These are phyloP conservation scores for Mycosphaerella arachidis DNA, from an alignment of 2,329 filamentous ascomycete species.

Conservation along the genomic window DNA sequence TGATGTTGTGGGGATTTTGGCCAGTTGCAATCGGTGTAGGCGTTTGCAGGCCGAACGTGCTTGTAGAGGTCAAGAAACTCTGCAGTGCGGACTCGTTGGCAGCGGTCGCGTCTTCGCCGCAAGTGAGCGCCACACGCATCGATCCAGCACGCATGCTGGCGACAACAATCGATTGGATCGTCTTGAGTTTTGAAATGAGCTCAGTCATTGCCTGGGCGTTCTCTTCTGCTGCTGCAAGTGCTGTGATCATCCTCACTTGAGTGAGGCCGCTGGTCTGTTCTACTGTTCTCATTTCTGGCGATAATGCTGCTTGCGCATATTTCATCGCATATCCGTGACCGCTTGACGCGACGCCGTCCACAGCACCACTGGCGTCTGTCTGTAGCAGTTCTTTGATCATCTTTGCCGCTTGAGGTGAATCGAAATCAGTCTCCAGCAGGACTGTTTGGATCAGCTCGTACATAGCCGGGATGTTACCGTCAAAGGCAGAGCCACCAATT, in stretches of 20 bases:
- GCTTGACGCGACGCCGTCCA: conserved; percentile 86
- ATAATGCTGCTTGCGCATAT: conserved; percentile 76
- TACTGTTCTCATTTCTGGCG: conserved; percentile 63
- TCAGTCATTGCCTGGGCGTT: conserved; percentile 64
- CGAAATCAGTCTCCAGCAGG: conserved; percentile 84
- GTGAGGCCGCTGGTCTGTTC: conserved; percentile 89
- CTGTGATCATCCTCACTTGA: conserved; percentile 79
- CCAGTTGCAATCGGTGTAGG: conserved; percentile 25
- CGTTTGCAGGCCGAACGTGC: conserved; percentile 22
- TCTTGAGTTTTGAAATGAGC: conserved; percentile 64
- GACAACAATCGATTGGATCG: conserved; percentile 75
- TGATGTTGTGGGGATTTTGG: conserved; percentile 18
- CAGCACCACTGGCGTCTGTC: conserved; percentile 78
- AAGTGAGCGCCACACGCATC: conserved; percentile 79
- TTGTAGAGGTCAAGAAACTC: conserved; percentile 56
- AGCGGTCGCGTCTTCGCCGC: conserved; percentile 66
- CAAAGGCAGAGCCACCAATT: conserved; percentile 80
- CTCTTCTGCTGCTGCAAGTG: conserved; percentile 70
- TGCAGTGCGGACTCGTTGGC: conserved; percentile 68
- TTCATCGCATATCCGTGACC: conserved; percentile 83
- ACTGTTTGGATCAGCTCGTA: conserved; percentile 77
- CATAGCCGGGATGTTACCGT: conserved; percentile 87
- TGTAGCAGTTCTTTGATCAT: conserved; percentile 85
- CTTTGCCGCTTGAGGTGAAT: conserved; percentile 71
- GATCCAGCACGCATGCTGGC: conserved; percentile 52